phyloP scores from a whole-genome alignment of 2,329 filamentous ascomycete species.

The Sclerotinia trifoliorum region DNA sequence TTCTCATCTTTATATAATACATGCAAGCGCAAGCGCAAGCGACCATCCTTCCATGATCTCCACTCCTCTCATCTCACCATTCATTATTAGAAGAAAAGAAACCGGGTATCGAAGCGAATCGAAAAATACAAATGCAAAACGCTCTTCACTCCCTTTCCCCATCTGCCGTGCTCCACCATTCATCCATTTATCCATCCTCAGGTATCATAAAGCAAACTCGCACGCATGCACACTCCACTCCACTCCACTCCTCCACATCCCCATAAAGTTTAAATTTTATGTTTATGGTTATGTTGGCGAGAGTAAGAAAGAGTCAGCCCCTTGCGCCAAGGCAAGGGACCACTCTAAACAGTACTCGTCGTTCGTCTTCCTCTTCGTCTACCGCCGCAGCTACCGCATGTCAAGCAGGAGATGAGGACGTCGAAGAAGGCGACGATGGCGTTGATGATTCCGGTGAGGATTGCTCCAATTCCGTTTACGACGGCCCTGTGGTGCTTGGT shows the following conservation, averaged over 20 bases:
- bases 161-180: neutral
- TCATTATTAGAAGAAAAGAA: slow-evolving; percentile 19
- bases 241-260: neutral
- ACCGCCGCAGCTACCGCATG: slow-evolving; percentile 40
- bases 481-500: slow-evolving; percentile 42
- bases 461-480: slow-evolving; percentile 52
- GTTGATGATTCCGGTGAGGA: slow-evolving; percentile 39
- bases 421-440: slow-evolving; percentile 40
- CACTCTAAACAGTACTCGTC: slow-evolving; percentile 31
- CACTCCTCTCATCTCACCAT: neutral
- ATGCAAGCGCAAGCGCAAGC: neutral
- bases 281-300: no score
- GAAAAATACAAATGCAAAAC: slow-evolving; percentile 10
- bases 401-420: slow-evolving; percentile 42
- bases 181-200: neutral
- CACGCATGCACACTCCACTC: neutral
- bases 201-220: slow-evolving; percentile 9
- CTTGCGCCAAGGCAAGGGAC: slow-evolving; percentile 10
- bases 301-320: neutral
- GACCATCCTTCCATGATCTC: neutral
- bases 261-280: neutral
- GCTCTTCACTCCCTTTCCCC: neutral
- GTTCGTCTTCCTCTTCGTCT: slow-evolving; percentile 28
- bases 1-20: neutral
- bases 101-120: slow-evolving; percentile 19